A percentile compares a stretch with the other conserved stretches of the same genome.
Evolutionary conservation across 2,329 filamentous ascomycete species (phyloP).

Genomic region (Septoria linicola): DNA sequence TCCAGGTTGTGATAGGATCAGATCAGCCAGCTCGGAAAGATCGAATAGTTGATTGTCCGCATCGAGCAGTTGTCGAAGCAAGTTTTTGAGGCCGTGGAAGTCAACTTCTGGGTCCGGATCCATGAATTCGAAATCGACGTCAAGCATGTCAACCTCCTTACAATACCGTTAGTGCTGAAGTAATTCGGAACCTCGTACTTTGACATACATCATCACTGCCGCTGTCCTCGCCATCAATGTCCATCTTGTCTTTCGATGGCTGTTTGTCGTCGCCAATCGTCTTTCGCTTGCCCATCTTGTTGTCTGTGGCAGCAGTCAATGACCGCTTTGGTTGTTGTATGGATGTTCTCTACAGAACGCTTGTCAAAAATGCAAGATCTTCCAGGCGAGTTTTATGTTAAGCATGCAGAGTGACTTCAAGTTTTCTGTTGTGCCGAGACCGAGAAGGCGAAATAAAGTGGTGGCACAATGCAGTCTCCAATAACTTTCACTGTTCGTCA

Average conservation of each 20-base stretch:
- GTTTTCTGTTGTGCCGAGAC: too few species aligned
- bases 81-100: constrained; percentile 89
- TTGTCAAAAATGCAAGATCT: too few species aligned
- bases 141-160: constrained; percentile 84
- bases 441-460: too few species aligned
- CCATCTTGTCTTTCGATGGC: constrained; percentile 45
- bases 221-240: constrained; percentile 38
- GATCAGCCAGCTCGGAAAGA: constrained; percentile 78
- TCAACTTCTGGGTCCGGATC: constrained; percentile 87
- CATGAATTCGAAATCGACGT: constrained; percentile 99
- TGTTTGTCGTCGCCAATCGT: constrained; percentile 48
- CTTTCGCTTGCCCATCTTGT: constrained; percentile 54
- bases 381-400: too few species aligned
- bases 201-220: constrained; percentile 37
- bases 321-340: too few species aligned
- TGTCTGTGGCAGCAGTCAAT: too few species aligned
- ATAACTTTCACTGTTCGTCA: too few species aligned
- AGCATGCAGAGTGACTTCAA: too few species aligned
- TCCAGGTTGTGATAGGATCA: constrained; percentile 81
- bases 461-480: too few species aligned
- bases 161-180: constrained; percentile 11
- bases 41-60: constrained; percentile 82
- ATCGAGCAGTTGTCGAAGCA: constrained; percentile 89
- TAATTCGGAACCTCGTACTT: neutral
- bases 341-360: too few species aligned